Percentiles rank a stretch among this genome's conserved stretches.
phyloP scores from a whole-genome alignment of 2,329 filamentous ascomycete species.

The Epichloe baconii region DNA sequence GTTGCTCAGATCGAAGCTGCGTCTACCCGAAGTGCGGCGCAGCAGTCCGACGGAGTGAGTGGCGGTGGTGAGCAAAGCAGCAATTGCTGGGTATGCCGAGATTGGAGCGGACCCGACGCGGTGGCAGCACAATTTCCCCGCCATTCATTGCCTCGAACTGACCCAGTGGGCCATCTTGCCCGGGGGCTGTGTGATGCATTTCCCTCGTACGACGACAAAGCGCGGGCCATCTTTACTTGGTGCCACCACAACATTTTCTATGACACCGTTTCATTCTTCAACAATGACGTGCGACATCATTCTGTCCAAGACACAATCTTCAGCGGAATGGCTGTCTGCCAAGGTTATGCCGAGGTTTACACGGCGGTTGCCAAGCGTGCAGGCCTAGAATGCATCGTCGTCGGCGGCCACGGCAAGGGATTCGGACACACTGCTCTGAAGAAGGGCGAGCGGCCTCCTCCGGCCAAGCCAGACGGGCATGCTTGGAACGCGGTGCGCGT shows the following conservation, averaged over 20 bases:
- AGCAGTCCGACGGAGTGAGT: conserved; percentile 8
- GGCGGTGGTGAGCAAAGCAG: conserved; percentile 5
- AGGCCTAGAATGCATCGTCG: conserved; percentile 63
- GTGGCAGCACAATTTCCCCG: conserved; percentile 69
- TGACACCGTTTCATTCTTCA: conserved; percentile 69
- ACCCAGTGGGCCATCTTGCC: conserved; percentile 62
- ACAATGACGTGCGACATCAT: conserved; percentile 49
- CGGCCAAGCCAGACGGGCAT: conserved; percentile 50
- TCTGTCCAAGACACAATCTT: conserved; percentile 62
- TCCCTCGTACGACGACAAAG: conserved; percentile 75
- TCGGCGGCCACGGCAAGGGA: conserved; percentile 77
- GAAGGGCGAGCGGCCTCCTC: conserved; percentile 52
- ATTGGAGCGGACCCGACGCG: conserved; percentile 70
- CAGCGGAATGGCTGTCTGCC: conserved; percentile 74
- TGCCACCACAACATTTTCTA: conserved; percentile 88
- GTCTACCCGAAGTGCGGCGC: conserved; percentile 18
- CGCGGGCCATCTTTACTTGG: conserved; percentile 87
- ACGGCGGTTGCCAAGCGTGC: conserved; percentile 64
- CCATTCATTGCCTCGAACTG: conserved; percentile 50
- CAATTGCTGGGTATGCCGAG: conserved; percentile 69
- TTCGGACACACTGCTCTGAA: conserved; percentile 54
- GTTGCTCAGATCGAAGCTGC: conserved; percentile 36
- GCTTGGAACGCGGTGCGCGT: conserved; percentile 92
- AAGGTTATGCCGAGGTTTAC: conserved; percentile 80
- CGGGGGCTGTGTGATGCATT: conserved; percentile 66